These are phyloP conservation scores for Aspergillus kassunensis DNA, from an alignment of 495 filamentous ascomycete species.

Conservation along the genomic window DNA sequence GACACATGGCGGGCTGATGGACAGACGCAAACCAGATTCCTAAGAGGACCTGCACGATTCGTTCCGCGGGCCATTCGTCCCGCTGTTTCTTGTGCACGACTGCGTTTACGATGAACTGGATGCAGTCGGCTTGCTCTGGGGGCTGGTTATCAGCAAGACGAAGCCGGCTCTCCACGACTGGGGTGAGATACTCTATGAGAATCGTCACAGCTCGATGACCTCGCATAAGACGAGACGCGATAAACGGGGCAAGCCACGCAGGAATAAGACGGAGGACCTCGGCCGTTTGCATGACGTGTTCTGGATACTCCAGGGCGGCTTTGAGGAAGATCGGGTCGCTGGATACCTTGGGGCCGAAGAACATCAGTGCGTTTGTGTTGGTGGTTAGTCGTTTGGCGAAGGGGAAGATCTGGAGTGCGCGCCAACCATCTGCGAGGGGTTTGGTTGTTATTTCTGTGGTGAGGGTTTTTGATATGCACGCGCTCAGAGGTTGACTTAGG, in stretches of 20 bases:
- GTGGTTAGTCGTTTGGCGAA: slow-evolving; percentile 1
- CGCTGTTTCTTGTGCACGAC: neutral
- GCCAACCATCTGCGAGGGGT: neutral
- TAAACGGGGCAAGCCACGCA: neutral
- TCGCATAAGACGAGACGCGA: neutral
- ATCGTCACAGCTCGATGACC: neutral
- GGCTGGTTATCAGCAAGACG: neutral
- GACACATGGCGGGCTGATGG: slow-evolving; percentile 6
- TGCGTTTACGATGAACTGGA: slow-evolving; percentile 8
- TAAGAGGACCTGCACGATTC: slow-evolving; percentile 1
- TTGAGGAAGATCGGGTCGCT: slow-evolving; percentile 3
- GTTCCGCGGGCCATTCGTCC: neutral
- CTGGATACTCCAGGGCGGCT: slow-evolving; percentile 2
- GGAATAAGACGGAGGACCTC: neutral
- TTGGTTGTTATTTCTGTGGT: neutral
- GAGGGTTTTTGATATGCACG: neutral
- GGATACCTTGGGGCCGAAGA: slow-evolving; percentile 1
- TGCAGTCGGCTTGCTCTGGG: neutral
- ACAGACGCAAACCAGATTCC: slow-evolving; percentile 6
- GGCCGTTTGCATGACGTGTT: slow-evolving; percentile 1
- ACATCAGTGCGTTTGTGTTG: neutral
- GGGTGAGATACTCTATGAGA: neutral
- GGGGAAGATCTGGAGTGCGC: neutral
- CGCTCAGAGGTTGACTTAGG: neutral
- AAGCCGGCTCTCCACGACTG: neutral